Evolutionary conservation across 164 flowering plant species (phyloP), one percentile per base, ranked within the genome.

Genomic region (Malania oleifera): DNA sequence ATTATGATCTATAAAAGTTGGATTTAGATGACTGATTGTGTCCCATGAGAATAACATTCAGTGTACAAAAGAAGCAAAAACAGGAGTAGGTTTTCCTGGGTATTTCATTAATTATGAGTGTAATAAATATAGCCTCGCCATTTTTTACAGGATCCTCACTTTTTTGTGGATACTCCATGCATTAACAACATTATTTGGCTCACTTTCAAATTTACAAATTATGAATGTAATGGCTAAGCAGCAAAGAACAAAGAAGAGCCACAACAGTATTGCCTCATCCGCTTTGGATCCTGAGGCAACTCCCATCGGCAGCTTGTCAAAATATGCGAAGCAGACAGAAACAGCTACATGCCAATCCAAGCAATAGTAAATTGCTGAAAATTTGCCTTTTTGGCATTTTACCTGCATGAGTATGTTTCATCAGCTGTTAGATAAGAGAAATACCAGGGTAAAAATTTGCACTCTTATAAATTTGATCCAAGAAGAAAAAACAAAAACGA

Each of bases 1-100:
- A 82, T 87, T 63, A 37, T 60, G 51, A 57, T 76, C 8, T 81
- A 76, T 52, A 78, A 68, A 60, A 71, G 53, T 64, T 85, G 95
- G 91, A 74, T 86, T 15, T 85, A 79, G 71, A 37, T 11, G 35
- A 15, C 20, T n/a, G n/a, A n/a, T n/a, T n/a, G n/a, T n/a, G n/a
- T 61, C 45, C 37, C 51, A 20, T 23, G 44, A 50, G 28, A 54
- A 46, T 23, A 57, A 41, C 3, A 10, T 22, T 49, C 45, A 49
- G 24, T n/a, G 49, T 17, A 37, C 7, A 22, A 23, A 13, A 41
- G 39, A 46, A 23, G 20, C 17, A 43, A 62, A 39, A 59, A 27
- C 38, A 38, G 28, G 49, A 27, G n/a, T 20, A 34, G 44, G 12
- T 43, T 57, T 52, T 40, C 38, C 26, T 29, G 34, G 39, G 64